Evolutionary conservation across 2,329 filamentous ascomycete species (phyloP), one percentile per base, ranked within the genome.

Genomic region (Eutypa lata): DNA sequence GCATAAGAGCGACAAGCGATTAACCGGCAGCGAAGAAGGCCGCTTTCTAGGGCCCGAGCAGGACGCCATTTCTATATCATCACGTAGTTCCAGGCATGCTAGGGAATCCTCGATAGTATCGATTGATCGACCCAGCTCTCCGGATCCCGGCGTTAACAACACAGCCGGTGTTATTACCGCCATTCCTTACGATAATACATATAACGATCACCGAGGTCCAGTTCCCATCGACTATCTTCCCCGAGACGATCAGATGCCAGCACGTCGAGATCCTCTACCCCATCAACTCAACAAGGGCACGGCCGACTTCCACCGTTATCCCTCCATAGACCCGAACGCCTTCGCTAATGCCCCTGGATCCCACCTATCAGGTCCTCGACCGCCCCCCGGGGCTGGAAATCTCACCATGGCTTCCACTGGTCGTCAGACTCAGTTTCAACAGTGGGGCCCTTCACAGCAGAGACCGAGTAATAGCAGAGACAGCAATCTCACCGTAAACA

Each of bases 291-390:
- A 91, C 70, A 92, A 91, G 73, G 79, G 78, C 59, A 83, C 83
- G 47, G 76, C 76, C 61, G 92, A 97, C 71, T 96, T 86, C 67
- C 91, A 96, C 73, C 93, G 96, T 66, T 96, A 97, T 69, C 91
- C 91, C 42, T 81, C 81, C 49, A 84, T 89, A 68, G 86, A 88
- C 60, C 75, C 82, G 28, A 72, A 79, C 48, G 68, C 74, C 38
- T 66, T 75, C 51, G 72, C 76, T 42, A 71, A 74, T 55, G 73
- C 76, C 53, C 77, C 76, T 47, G 76, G 76, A 53, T 76, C 81
- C 38, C 83, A 87, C 63, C 76, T 81, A 43, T 81, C 82, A 8
- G 83, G 83, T 11, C 79, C 83, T 53, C 79, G 86, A 57, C 84
- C 82, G 37, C 82, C 81, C 57, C 81, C 75, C 19, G 75, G 76